These are phyloP conservation scores for Tolypocladium inflatum DNA, from an alignment of 2,329 filamentous ascomycete genomes.

Conservation along the genomic window DNA sequence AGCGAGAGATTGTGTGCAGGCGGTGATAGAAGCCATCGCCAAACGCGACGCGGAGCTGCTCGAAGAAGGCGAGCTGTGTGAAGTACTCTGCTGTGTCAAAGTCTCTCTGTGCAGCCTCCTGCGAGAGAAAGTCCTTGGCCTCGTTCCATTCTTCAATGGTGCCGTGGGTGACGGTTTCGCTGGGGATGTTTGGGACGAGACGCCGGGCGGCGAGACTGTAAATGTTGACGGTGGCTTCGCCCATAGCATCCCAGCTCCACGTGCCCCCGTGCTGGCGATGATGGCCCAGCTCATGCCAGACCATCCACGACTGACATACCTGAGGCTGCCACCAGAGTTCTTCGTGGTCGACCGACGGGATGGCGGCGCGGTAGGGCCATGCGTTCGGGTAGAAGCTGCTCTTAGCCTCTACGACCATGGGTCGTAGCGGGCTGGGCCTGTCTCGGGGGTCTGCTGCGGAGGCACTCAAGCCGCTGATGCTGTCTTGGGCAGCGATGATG, in stretches of 20 bases:
- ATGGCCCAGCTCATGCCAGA: slow-evolving; percentile 4
- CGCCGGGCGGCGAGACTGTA: slow-evolving; percentile 2
- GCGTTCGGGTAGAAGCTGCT: not conserved
- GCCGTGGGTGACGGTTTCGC: not conserved
- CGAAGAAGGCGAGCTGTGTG: slow-evolving; percentile 1
- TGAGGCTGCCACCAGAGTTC: not conserved
- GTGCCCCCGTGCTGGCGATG: not conserved
- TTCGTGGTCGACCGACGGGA: not conserved
- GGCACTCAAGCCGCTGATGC: not conserved
- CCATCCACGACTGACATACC: not conserved
- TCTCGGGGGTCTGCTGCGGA: not conserved
- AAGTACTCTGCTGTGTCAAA: not conserved
- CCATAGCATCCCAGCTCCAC: not conserved
- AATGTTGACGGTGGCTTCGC: slow-evolving; percentile 1
- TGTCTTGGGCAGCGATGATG: slow-evolving; percentile 3
- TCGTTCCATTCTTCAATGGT: slow-evolving; percentile 1
- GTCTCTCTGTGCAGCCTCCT: not conserved
- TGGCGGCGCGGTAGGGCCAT: not conserved
- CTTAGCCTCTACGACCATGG: slow-evolving; percentile 2
- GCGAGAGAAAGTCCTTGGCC: slow-evolving; percentile 1
- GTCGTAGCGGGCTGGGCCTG: slow-evolving; percentile 1
- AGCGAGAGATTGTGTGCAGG: not conserved
- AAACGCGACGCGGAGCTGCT: slow-evolving; percentile 3
- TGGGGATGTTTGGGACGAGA: not conserved
- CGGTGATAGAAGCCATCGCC: slow-evolving; percentile 1